Base-by-base conservation (phyloP, 2,329 filamentous ascomycete genomes). In the Penicillium polonicum region DNA sequence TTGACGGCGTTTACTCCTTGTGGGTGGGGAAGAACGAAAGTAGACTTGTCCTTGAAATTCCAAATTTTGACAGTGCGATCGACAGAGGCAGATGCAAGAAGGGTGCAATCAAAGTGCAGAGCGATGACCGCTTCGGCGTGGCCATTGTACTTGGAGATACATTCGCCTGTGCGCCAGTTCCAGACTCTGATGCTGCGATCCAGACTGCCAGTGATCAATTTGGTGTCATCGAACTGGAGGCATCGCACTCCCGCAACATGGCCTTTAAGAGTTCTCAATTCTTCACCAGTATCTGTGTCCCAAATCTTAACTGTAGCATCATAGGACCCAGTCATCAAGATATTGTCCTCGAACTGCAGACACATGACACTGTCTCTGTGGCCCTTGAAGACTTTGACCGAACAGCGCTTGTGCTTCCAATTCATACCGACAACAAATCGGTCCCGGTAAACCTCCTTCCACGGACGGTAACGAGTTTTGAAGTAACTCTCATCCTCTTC, bases 1-100 rank as follows among this genome's bases (percentile, higher is more conserved):
- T 89, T 88, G 33, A 97, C 93, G n/a, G 90, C 88, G 75, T 99
- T 99, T 68, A 99, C 92, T 90, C 93, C 97, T 73, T 97, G 92
- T 0, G 82, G 85, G 72, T 99, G 94, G 25, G 88, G 86, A 13
- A 99, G 81, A 51, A 86, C 83, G 65, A 89, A 96, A 0, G 88
- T 89, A 52, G 90, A 87, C 72, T 91, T 91, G 58, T 89, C 90
- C 67, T 89, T 85, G 68, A 95, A 94, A 73, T 96, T 93, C 84
- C 93, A 97, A 45, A 99, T 88, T 72, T 93, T 92, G 74, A 97
- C 88, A 1, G 88, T 93, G 72, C 86, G 87, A 75, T 99, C 94
- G 62, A 92, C 88, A 1, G 92, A 96, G 0, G 91, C 94, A 0
- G 92, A 95, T 0, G 91, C 93, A 19, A 97, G 82, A 48, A 92